A percentile compares a stretch with the other conserved stretches of the same genome.
Evolutionary conservation across 1,139 yeast species (phyloP).

Genomic region (Groenewaldozyma auringiensis): DNA sequence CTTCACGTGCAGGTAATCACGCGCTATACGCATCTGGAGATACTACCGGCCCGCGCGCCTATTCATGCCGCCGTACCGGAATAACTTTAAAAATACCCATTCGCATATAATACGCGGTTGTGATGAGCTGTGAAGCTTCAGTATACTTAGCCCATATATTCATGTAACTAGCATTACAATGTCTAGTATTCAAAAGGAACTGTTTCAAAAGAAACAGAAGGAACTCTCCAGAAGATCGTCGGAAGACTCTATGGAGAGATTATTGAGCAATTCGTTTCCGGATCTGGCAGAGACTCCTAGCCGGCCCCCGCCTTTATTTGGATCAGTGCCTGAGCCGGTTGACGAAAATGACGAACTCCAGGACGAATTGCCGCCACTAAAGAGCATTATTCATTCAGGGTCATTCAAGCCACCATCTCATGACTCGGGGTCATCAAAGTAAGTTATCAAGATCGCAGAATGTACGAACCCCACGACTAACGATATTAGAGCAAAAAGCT

Average conservation of each 20-base stretch:
- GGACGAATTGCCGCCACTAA: conserved; percentile 3
- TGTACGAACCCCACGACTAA: no score
- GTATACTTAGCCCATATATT: no score
- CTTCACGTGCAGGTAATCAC: no score
- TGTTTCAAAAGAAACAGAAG: conserved; percentile 8
- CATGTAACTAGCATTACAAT: no score
- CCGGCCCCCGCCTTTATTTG: background rate
- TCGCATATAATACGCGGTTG: no score
- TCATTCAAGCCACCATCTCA: no score
- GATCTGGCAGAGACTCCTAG: background rate
- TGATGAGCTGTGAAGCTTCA: no score
- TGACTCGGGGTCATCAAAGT: background rate
- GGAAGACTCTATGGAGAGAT: background rate
- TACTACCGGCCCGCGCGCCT: no score
- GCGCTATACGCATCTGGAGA: no score
- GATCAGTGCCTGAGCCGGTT: background rate
- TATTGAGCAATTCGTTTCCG: background rate
- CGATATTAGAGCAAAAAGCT: conserved; percentile 1
- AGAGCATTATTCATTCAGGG: background rate
- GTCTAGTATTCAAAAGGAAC: conserved; percentile 12
- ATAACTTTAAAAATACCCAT: no score
- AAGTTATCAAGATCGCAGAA: no score
- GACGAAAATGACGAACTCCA: conserved; percentile 5
- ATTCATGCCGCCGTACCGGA: no score
- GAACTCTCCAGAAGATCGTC: background rate